phyloP scores from a whole-genome alignment of 805 yeast species.

The Zygosaccharomyces bailii region DNA sequence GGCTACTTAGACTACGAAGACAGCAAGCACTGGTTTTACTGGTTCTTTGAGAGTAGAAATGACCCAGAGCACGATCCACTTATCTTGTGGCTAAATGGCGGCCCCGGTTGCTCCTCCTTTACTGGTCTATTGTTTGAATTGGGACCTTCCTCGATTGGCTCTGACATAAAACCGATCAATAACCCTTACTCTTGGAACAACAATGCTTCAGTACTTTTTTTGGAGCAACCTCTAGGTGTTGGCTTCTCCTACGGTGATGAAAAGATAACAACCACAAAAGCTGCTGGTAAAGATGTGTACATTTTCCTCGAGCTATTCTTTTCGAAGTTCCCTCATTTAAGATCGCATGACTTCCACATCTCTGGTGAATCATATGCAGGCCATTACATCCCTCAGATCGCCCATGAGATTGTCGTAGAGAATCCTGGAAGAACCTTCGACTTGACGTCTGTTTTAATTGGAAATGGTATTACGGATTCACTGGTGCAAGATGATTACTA shows the following conservation, averaged over 20 bases:
- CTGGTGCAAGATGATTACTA: constrained; percentile 72
- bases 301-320: constrained; percentile 81
- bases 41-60: constrained; percentile 90
- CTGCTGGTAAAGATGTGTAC: constrained; percentile 86
- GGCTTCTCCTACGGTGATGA: constrained; percentile 79
- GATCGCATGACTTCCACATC: constrained; percentile 60
- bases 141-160: constrained; percentile 78
- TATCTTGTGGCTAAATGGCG: constrained; percentile 87
- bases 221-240: constrained; percentile 92
- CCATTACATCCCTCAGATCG: constrained; percentile 72
- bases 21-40: constrained; percentile 85
- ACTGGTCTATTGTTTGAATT: constrained; percentile 88
- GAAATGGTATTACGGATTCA: constrained; percentile 90
- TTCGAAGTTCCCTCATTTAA: constrained; percentile 73
- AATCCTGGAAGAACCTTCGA: constrained; percentile 53
- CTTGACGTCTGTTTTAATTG: constrained; percentile 77
- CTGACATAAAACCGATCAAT: constrained; percentile 60
- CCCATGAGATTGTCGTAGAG: constrained; percentile 46
- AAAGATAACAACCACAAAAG: constrained; percentile 63
- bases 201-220: constrained; percentile 84
- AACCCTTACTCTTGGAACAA: constrained; percentile 90
- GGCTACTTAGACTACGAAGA: constrained; percentile 79
- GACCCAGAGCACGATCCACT: constrained; percentile 85
- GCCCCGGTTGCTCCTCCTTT: constrained; percentile 92
- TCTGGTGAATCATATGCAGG: constrained; percentile 88